Percentiles rank a stretch among this genome's conserved stretches.
phyloP scores from a whole-genome alignment of 768 basidiomycete species.

The Kwoniella sp. region DNA sequence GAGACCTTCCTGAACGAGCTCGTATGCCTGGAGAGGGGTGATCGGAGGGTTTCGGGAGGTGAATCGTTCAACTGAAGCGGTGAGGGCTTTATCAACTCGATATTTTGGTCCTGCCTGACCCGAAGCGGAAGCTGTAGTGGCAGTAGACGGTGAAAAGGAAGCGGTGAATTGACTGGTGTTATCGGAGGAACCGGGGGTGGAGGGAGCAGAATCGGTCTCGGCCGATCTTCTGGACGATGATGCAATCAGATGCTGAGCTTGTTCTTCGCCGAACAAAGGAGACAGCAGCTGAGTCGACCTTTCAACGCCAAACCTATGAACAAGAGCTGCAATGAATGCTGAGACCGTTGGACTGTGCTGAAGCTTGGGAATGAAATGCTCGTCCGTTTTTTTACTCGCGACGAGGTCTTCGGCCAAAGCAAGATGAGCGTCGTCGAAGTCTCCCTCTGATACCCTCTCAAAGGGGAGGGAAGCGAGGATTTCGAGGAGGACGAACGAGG shows the following conservation, averaged over 20 bases:
- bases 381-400: neutral
- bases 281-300: slow-evolving; percentile 10
- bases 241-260: neutral
- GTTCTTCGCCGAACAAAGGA: slow-evolving; percentile 16
- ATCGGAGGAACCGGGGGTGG: neutral
- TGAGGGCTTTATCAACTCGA: slow-evolving; percentile 22
- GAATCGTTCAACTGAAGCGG: slow-evolving; percentile 33
- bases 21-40: slow-evolving; percentile 59
- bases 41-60: slow-evolving; percentile 35
- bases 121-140: slow-evolving; percentile 1
- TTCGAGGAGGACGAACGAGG: slow-evolving; percentile 21
- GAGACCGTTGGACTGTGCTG: neutral
- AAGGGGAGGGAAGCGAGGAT: neutral
- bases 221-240: neutral
- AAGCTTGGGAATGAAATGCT: neutral
- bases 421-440: slow-evolving; percentile 34
- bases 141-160: slow-evolving; percentile 2
- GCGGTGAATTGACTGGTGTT: slow-evolving; percentile 5
- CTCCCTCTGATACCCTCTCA: slow-evolving; percentile 11
- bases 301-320: slow-evolving; percentile 19
- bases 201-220: slow-evolving; percentile 12
- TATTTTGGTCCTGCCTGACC: slow-evolving; percentile 9
- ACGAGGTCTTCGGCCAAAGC: slow-evolving; percentile 27
- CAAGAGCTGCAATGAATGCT: slow-evolving; percentile 8
- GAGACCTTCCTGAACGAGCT: slow-evolving; percentile 58